Evolutionary conservation across 1,284 basidiomycete genomes (phyloP).

Genomic region (Leucoagaricus sp.): DNA sequence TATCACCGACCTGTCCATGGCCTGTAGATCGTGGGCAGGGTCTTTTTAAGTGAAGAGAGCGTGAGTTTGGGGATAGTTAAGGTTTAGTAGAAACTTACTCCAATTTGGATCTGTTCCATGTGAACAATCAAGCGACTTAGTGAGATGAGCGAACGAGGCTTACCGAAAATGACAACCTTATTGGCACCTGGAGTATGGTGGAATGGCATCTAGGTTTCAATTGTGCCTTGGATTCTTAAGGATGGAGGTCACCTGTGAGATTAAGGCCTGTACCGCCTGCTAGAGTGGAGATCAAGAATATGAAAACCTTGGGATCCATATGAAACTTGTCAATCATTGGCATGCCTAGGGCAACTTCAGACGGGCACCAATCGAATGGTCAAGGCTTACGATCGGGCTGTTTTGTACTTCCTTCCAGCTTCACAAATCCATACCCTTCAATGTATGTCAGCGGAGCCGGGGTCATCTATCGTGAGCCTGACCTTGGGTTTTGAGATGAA

Average conservation of each 20-base stretch:
- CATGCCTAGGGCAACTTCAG: slow-evolving; percentile 59
- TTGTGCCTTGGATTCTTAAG: slow-evolving; percentile 3
- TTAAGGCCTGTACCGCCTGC: slow-evolving; percentile 80
- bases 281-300: slow-evolving; percentile 81
- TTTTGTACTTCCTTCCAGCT: slow-evolving; percentile 73
- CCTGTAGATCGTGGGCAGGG: slow-evolving; percentile 85
- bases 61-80: neutral
- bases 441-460: neutral
- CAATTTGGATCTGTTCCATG: slow-evolving; percentile 74
- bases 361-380: neutral
- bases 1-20: slow-evolving; percentile 68
- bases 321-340: slow-evolving; percentile 81
- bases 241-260: slow-evolving; percentile 46
- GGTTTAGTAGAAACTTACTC: slow-evolving; percentile 54
- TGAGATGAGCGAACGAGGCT: slow-evolving; percentile 23
- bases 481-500: slow-evolving; percentile 63
- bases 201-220: slow-evolving; percentile 5
- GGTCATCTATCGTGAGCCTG: slow-evolving; percentile 8
- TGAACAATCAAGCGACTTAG: neutral
- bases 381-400: slow-evolving; percentile 58
- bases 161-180: slow-evolving; percentile 85
- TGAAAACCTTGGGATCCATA: slow-evolving; percentile 66
- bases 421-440: slow-evolving; percentile 64
- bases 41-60: slow-evolving; percentile 43
- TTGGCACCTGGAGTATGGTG: slow-evolving; percentile 57